Conservation (phyloP, 1,139 yeast genomes). For the Yamadazyma oceani region DNA sequence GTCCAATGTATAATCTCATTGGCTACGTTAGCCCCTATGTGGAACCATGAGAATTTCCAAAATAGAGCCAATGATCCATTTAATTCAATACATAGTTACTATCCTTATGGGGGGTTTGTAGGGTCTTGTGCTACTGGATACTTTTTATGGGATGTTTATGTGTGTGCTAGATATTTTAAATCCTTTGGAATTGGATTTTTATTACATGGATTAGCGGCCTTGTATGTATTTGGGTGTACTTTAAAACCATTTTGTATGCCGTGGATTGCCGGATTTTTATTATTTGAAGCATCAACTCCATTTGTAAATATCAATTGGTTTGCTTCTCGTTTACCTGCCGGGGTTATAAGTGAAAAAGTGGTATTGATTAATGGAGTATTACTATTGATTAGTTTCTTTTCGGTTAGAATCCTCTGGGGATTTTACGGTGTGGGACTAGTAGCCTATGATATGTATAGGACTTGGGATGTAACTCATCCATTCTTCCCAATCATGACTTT, state of each 20-base stretch:
- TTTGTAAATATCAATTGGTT: conserved; percentile 92
- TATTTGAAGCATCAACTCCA: conserved; percentile 92
- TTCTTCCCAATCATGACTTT: conserved; percentile 46
- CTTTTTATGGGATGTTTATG: conserved; percentile 85
- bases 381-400: conserved; percentile 69
- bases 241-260: conserved; percentile 58
- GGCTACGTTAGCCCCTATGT: conserved; percentile 55
- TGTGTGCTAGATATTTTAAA: conserved; percentile 59
- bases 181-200: conserved; percentile 82
- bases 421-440: conserved; percentile 64
- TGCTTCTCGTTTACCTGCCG: conserved; percentile 69
- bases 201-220: conserved; percentile 82
- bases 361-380: conserved; percentile 68
- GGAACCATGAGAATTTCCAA: conserved; percentile 47
- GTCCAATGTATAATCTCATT: conserved; percentile 70
- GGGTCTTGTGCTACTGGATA: conserved; percentile 76
- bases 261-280: conserved; percentile 78
- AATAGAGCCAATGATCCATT: conserved; percentile 47
- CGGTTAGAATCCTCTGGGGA: conserved; percentile 84
- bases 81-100: conserved; percentile 56
- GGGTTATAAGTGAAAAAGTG: conserved; percentile 49
- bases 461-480: conserved; percentile 27
- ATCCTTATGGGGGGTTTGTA: conserved; percentile 74
- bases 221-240: conserved; percentile 65
- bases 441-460: conserved; percentile 52